Base-by-base conservation (phyloP, 1,284 basidiomycete species). In the Cystobasidium slooffiae region DNA sequence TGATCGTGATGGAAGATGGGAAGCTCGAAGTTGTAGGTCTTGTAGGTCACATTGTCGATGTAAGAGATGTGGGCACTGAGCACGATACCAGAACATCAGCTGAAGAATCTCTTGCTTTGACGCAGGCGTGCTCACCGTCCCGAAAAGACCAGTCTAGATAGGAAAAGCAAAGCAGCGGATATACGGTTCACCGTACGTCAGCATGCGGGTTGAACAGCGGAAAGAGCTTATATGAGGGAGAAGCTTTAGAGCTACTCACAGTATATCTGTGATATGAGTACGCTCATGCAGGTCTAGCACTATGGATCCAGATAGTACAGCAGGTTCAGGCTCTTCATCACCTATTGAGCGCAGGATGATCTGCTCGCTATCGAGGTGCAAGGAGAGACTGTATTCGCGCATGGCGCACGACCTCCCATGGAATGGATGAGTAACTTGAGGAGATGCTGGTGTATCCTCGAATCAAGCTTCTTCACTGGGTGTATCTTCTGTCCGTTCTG, bases 261-360 rank as follows among this genome's bases (percentile, higher is more conserved):
- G 52, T 74, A 97, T 89, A 82, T 94, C 91, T 82, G 90, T 92
- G 83, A 97, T 88, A 74, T 92, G 89, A 0, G 90, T 93, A 49
- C 90, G 85, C 82, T 96, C 92, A 74, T 75, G 67, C 37, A 97
- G 87, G 81, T 89, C 87, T 75, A 97, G 85, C 20, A 89, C 86
- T 79, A 97, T 87, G 80, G 90, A 86, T 10, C 94, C 94, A 12
- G 81, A 82, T 75, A 93, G 87, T 14, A 87, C 82, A 14, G 89
- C 88, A 6, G 93, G 89, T 79, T 93, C 90, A 79, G 93, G 76
- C 51, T 80, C 90, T 77, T 94, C 92, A 77, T 88, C 87, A 51
- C 92, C 91, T 22, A 90, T 89, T 66, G 93, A 93, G 77, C 89
- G 87, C 80, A 95, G 86, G 68, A 86, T 85, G 77, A 95, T 84